Evolutionary conservation across 2,329 filamentous ascomycete genomes (phyloP), one percentile per base, ranked within the genome.

Genomic region (Cercospora berteroae): DNA sequence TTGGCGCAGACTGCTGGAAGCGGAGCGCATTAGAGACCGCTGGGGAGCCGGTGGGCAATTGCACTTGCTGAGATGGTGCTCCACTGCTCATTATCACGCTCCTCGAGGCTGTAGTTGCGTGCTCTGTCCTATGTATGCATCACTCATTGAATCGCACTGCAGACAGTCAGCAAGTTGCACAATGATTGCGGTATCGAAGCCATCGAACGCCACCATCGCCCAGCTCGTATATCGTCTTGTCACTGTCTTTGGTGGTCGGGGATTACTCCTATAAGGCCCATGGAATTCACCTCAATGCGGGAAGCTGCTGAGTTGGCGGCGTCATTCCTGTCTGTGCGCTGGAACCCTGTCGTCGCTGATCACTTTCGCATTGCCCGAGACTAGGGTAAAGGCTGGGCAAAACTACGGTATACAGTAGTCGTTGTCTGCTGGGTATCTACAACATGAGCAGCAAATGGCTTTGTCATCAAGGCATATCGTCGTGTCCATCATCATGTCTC

Each of bases 191-290:
- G 42, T 7, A 50, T 56, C 50, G 61, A 36, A 3, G 9, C 20
- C 50, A 64, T 56, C 25, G 50, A 39, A 58, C 50, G 59, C 50
- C 50, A 64, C 50, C 50, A 64, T 64, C 61, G 61, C 61, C 61
- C 50, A 64, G 61, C 61, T 31, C 50, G 61, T 64, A 57, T 23
- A 23, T 57, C 61, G 33, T 33, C 61, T 56, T 64, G 10, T 52
- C 52, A 25, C 12, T 44, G 60, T 42, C 31, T 25, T 10, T 33
- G 27, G 50, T 57, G 16, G 61, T 33, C 31, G 64, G 63, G 52
- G 48, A 57, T 66, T 33, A 36, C 29, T 42, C 57, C 33, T 66
- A 50, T 55, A 31, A 33, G 25, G 25, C 12, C 48, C 23, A 13
- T 62, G 27, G 16, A 4, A 55, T 27, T 55, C n/a, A 23, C 12